Base-by-base conservation (phyloP, 495 filamentous ascomycete species). In the Neurospora sublineolata region DNA sequence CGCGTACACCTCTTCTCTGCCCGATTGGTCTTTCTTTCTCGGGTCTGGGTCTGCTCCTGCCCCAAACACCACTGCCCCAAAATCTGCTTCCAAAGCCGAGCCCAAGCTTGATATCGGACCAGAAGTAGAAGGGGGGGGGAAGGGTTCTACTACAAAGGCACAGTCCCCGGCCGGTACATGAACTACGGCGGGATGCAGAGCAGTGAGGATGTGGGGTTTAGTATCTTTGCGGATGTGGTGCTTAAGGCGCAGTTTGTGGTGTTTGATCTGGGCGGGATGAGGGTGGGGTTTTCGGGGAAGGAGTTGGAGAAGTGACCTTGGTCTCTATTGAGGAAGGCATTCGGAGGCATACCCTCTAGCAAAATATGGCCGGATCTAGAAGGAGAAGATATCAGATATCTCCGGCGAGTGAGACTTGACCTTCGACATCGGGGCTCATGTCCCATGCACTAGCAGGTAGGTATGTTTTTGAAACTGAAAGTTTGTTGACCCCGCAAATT, bases 211-310 rank as follows among this genome's bases (percentile, higher is more conserved):
- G 82, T 91, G 27, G 85, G 82, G 20, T 87, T 90, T 78, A 85
- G 84, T 70, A 91, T 94, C 77, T 89, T 91, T 70, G 90, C 91
- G 69, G 91, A 93, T 73, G 85, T 92, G 58, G 89, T 91, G 80
- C 83, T 94, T 68, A 93, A 93, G 84, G 86, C 85, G 75, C 87
- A 90, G 77, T 92, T 89, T 73, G 90, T 89, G 10, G 87, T 94
- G 23, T 92, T 92, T 77, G 87, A 92, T 76, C 77, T 81, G 9
- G 73, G 70, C 0, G 42, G 40, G 64, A 83, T 82, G 60, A 76
- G 79, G 14, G 76, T 91, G 30, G 89, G 88, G n/a, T 88, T 89
- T 79, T 88, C 87, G 23, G 75, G 71, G 44, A 83, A 84, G 78
- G 68, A 58, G 52, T 69, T 76, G 74, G 20, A 10, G 6, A 27